Conservation (phyloP, 2,329 filamentous ascomycete species). For the Cadophora malorum region DNA sequence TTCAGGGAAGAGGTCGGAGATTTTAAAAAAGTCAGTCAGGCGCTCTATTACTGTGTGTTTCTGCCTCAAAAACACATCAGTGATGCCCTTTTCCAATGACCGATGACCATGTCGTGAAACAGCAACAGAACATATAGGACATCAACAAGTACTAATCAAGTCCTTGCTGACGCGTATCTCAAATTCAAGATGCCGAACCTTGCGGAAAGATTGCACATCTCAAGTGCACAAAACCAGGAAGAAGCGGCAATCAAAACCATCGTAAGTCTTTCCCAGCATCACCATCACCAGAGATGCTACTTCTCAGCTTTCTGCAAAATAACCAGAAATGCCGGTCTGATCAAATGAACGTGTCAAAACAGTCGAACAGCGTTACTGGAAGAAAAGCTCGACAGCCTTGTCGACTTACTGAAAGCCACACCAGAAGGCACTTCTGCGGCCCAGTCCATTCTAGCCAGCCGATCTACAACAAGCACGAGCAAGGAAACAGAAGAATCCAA, state of each 20-base stretch:
- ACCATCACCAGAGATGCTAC: background rate
- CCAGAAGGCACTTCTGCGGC: background rate
- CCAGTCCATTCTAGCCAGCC: background rate
- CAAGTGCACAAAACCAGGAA: conserved; percentile 58
- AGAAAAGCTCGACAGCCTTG: conserved; percentile 10
- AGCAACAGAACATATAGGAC: background rate
- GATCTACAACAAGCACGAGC: background rate
- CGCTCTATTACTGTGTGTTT: background rate
- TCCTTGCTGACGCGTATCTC: background rate
- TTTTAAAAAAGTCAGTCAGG: background rate
- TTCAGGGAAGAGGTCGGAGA: background rate
- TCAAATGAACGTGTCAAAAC: background rate
- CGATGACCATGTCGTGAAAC: background rate
- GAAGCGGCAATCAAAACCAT: conserved; percentile 57
- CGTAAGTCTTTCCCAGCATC: conserved; percentile 49
- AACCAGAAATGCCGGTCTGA: background rate
- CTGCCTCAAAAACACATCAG: too few relatives aligned
- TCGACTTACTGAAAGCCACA: background rate
- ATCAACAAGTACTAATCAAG: too few relatives aligned
- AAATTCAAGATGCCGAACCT: conserved; percentile 18
- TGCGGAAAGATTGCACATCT: conserved; percentile 55
- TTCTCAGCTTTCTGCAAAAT: background rate
- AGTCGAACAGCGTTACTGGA: conserved; percentile 4
- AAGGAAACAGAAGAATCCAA: background rate
- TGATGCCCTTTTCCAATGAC: background rate